Percentiles rank a stretch among this genome's conserved stretches.
These are phyloP conservation scores for Apiospora saccharicola DNA, from an alignment of 2,329 filamentous ascomycete genomes.

Conservation along the genomic window DNA sequence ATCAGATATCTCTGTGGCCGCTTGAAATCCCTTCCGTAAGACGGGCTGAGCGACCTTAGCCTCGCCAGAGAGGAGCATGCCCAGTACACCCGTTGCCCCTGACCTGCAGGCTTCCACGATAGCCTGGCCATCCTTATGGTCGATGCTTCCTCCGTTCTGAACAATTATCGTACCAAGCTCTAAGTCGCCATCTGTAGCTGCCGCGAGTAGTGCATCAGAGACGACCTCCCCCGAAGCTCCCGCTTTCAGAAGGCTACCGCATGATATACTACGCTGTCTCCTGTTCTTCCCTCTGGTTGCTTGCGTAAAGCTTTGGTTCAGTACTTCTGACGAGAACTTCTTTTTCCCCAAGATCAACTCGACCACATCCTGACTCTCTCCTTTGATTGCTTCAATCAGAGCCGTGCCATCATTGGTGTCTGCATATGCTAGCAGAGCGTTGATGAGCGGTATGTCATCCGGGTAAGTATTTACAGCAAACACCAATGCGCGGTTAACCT, in stretches of 20 bases:
- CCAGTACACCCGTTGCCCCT: constrained; percentile 57
- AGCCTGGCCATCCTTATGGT: constrained; percentile 59
- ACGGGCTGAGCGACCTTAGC: constrained; percentile 49
- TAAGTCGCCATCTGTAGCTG: constrained; percentile 61
- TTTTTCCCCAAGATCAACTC: constrained; percentile 52
- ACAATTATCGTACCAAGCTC: constrained; percentile 59
- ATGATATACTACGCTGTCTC: constrained; percentile 51
- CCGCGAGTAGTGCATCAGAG: constrained; percentile 58
- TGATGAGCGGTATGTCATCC: constrained; percentile 57
- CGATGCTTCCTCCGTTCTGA: constrained; percentile 58
- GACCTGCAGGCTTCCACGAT: constrained; percentile 62
- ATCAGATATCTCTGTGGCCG: constrained; percentile 60
- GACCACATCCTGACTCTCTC: constrained; percentile 54
- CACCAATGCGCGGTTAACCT: constrained; percentile 59
- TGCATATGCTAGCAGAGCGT: constrained; percentile 52
- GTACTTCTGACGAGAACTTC: constrained; percentile 47
- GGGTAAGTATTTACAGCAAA: constrained; percentile 58
- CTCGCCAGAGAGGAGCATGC: constrained; percentile 56
- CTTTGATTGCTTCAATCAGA: constrained; percentile 53
- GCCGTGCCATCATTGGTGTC: constrained; percentile 60
- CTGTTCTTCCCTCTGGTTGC: constrained; percentile 52
- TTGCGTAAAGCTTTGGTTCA: constrained; percentile 52
- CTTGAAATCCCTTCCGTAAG: constrained; percentile 60
- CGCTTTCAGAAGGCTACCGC: constrained; percentile 52
- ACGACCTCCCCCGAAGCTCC: constrained; percentile 55